phyloP scores from a whole-genome alignment of 2,329 filamentous ascomycete genomes.

The Aspergillus sp. region DNA sequence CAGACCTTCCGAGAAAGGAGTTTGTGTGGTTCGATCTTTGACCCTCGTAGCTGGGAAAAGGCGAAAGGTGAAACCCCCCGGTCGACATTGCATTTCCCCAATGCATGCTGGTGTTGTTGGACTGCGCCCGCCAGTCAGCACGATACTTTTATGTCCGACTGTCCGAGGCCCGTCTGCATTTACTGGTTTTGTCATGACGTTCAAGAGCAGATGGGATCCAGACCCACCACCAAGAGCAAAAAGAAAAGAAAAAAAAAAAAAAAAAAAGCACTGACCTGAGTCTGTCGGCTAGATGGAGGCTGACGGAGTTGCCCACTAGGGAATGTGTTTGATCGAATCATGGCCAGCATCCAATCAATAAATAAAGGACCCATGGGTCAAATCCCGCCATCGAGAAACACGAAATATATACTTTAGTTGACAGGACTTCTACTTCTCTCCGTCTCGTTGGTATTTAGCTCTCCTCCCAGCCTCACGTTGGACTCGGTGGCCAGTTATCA shows the following conservation, averaged over 20 bases:
- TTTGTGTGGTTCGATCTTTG: not conserved
- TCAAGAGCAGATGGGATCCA: not conserved
- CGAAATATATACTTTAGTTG: not conserved
- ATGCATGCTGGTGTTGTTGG: not conserved
- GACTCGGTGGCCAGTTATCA: not conserved
- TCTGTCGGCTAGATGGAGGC: not conserved
- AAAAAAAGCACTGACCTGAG: not conserved
- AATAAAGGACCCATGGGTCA: not conserved
- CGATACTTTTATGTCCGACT: not conserved
- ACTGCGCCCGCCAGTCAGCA: not conserved
- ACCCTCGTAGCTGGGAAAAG: not conserved
- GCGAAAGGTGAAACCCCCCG: not conserved
- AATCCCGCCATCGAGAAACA: not conserved
- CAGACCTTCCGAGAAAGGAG: not conserved
- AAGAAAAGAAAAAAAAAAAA: not conserved
- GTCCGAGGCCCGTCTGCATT: constrained; percentile 12
- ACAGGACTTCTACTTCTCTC: not conserved
- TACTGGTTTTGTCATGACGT: constrained; percentile 20
- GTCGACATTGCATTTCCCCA: not conserved
- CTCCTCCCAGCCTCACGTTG: not conserved
- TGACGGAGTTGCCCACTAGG: not conserved
- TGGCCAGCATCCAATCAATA: not conserved
- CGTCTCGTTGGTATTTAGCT: too few relatives aligned
- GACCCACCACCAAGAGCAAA: not conserved
- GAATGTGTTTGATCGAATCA: not conserved